Evolutionary conservation across 2,329 filamentous ascomycete species (phyloP), one percentile per base, ranked within the genome.

Genomic region (Paracamarosporium sp.): DNA sequence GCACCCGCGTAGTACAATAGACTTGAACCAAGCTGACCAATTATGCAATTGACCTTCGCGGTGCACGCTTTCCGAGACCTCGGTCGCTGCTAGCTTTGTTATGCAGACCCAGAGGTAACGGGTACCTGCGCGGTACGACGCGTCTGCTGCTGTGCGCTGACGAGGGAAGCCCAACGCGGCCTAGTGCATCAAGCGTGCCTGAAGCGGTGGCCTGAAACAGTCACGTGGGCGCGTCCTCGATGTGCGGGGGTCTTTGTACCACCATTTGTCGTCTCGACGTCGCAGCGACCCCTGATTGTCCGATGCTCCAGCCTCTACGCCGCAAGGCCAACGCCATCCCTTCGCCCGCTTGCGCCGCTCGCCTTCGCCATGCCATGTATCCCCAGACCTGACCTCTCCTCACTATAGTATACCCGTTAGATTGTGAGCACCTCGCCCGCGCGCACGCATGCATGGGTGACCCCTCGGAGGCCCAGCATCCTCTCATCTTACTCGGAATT

Each of bases 401-500:
- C n/a, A n/a, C n/a, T n/a, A n/a, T n/a, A n/a, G n/a, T n/a, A n/a
- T n/a, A n/a, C n/a, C n/a, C n/a, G n/a, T n/a, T n/a, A n/a, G n/a
- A n/a, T n/a, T n/a, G n/a, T n/a, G n/a, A n/a, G n/a, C n/a, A n/a
- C n/a, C n/a, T n/a, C n/a, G n/a, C n/a, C n/a, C n/a, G n/a, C n/a
- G n/a, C n/a, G 31, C 25, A 5, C 17, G 22, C 22, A 17, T 30
- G 33, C 36, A 35, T 33, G 35, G 36, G 38, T 47, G 60, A 31
- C 36, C 27, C n/a, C n/a, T n/a, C 17, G 33, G 12, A 28, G 51
- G 24, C 46, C 57, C 50, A n/a, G n/a, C 55, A 31, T 62, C 62
- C 59, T 62, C 50, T 63, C 57, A 66, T 62, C 53, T 64, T 57
- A 60, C 43, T 20, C 45, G 22, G 52, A 36, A 48, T 36, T 44